Evolutionary conservation across 1,139 yeast genomes (phyloP).

Genomic region (Hansenula sp.): DNA sequence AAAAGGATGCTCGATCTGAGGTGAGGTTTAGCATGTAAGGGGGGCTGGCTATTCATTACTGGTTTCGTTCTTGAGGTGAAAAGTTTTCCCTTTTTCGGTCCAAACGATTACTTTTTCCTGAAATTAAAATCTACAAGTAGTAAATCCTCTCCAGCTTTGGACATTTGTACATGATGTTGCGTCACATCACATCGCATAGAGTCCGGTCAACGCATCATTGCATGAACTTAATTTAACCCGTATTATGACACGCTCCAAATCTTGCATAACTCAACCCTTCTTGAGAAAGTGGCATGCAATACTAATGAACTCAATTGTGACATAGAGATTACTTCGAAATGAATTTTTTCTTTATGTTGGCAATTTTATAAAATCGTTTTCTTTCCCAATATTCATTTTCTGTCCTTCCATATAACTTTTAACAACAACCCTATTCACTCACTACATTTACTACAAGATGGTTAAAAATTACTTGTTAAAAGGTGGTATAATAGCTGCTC

Average conservation of each 20-base stretch:
- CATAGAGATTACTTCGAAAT: not conserved
- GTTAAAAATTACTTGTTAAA: not conserved
- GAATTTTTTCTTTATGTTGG: not conserved
- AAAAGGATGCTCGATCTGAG: no score
- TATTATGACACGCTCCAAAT: not conserved
- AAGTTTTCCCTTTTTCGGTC: no score
- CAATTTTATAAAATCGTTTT: constrained; percentile 5
- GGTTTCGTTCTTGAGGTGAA: no score
- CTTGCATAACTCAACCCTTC: not conserved
- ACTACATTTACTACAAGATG: not conserved
- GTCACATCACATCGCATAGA: not conserved
- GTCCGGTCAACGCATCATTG: not conserved
- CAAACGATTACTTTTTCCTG: no score
- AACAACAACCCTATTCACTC: not conserved
- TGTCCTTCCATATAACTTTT: not conserved
- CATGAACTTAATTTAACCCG: not conserved
- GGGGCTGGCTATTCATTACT: no score
- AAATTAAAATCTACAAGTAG: no score
- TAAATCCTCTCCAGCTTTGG: no score
- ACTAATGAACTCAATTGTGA: no score
- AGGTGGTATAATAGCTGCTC: constrained; percentile 4
- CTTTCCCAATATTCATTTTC: constrained; percentile 1
- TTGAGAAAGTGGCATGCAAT: not conserved
- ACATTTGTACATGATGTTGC: no score
- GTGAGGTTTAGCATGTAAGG: no score